phyloP scores from a whole-genome alignment of 768 basidiomycete genomes.

The Boletus pseudo-olivaceus region DNA sequence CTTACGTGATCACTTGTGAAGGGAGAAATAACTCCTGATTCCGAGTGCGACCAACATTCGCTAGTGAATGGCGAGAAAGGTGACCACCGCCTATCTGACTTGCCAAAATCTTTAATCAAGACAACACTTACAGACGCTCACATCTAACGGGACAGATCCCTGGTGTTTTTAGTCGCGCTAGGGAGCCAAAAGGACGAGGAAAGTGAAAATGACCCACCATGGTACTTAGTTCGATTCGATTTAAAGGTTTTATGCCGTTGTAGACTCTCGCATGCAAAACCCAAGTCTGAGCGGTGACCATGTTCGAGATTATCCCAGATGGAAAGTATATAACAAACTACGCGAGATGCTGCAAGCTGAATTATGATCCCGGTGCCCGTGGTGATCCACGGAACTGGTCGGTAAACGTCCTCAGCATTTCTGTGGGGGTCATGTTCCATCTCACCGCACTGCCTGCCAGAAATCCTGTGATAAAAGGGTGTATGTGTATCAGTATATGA shows the following conservation, averaged over 20 bases:
- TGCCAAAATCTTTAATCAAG: too few species aligned
- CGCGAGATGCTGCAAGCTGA: neutral
- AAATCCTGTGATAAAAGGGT: constrained; percentile 16
- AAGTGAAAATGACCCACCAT: neutral
- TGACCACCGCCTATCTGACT: too few species aligned
- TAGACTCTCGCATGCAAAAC: neutral
- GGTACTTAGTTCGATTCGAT: neutral
- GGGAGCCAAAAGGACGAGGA: neutral
- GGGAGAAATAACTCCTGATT: constrained; percentile 1
- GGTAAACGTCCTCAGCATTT: constrained; percentile 18
- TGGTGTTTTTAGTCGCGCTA: neutral
- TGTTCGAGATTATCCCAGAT: neutral
- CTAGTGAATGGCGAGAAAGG: too few species aligned
- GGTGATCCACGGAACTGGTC: constrained; percentile 9
- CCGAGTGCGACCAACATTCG: too few species aligned
- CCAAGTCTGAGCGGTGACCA: neutral
- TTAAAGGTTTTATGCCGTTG: neutral
- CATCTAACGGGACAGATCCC: neutral
- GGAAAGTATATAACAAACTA: constrained; percentile 2
- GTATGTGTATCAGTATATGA: constrained; percentile 8
- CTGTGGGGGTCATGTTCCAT: constrained; percentile 28
- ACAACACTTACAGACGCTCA: neutral
- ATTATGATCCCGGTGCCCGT: constrained; percentile 2
- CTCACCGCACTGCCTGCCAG: constrained; percentile 28
- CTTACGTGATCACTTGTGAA: constrained; percentile 4